Evolutionary conservation across 257 asterid genomes (phyloP).

Genomic region (Pogostemon cablin): DNA sequence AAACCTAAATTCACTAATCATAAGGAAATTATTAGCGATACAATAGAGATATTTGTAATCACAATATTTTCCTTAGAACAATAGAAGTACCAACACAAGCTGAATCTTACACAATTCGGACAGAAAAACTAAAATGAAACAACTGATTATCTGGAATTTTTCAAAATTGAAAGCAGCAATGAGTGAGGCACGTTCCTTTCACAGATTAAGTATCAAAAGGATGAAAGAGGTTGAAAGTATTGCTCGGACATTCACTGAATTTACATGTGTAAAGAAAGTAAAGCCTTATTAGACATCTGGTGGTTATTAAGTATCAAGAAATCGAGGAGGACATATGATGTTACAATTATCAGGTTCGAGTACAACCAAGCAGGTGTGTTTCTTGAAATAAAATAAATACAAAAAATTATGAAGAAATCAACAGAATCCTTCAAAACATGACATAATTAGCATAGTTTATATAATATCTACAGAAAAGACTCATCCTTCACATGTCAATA

Average conservation of each 20-base stretch:
- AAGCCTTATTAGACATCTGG: neutral
- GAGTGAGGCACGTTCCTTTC: neutral
- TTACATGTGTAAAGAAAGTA: neutral
- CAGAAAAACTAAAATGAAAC: slow-evolving; percentile 7
- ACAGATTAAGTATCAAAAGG: slow-evolving; percentile 23
- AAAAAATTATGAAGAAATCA: neutral
- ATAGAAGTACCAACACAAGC: slow-evolving; percentile 22
- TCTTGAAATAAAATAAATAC: neutral
- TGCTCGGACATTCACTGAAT: slow-evolving; percentile 5
- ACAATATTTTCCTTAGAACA: slow-evolving; percentile 14
- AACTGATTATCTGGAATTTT: neutral
- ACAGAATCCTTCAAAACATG: slow-evolving; percentile 12
- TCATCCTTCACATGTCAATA: neutral
- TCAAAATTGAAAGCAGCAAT: slow-evolving; percentile 19
- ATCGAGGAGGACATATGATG: neutral
- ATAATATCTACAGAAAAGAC: slow-evolving; percentile 13
- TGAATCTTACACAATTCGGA: slow-evolving; percentile 8
- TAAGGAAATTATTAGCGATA: neutral
- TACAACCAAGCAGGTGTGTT: neutral
- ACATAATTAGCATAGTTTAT: neutral
- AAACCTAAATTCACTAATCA: slow-evolving; percentile 20
- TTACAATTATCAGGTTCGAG: neutral
- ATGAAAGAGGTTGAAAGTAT: slow-evolving; percentile 9
- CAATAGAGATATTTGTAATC: slow-evolving; percentile 1
- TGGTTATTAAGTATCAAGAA: neutral